A percentile compares a stretch with the other conserved stretches of the same genome.
Evolutionary conservation across 345 rosid species (phyloP).

Genomic region (Excoecaria cochinchinensis): DNA sequence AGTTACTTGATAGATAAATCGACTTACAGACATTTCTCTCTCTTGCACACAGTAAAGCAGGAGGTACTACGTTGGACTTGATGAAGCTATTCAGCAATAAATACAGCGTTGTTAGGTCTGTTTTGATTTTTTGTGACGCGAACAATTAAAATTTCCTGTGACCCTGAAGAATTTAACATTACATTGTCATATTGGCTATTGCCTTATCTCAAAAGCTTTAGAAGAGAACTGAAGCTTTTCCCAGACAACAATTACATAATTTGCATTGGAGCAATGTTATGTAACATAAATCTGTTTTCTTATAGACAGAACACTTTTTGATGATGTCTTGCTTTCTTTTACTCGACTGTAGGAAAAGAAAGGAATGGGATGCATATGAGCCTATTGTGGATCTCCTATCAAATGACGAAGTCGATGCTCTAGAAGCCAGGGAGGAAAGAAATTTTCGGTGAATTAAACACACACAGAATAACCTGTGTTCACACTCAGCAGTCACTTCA

Average conservation of each 20-base stretch:
- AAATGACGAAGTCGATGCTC: slow-evolving; percentile 76
- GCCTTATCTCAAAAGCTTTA: background rate
- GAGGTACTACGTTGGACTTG: slow-evolving; percentile 73
- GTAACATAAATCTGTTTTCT: background rate
- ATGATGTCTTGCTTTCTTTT: slow-evolving; percentile 11
- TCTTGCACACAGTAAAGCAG: slow-evolving; percentile 60
- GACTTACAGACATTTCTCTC: background rate
- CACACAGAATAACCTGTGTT: too few relatives aligned
- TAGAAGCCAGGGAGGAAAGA: slow-evolving; percentile 83
- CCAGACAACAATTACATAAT: background rate
- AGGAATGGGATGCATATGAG: slow-evolving; percentile 83
- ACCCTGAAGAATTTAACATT: slow-evolving; percentile 2
- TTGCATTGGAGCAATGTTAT: background rate
- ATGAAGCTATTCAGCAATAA: slow-evolving; percentile 83
- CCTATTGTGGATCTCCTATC: slow-evolving; percentile 78
- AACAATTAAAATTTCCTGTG: background rate
- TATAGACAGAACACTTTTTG: background rate
- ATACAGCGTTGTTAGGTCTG: slow-evolving; percentile 75
- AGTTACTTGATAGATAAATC: background rate
- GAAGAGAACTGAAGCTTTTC: background rate
- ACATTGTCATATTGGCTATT: background rate
- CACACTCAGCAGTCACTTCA: too few relatives aligned
- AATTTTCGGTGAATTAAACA: slow-evolving; percentile 36
- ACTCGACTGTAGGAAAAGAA: slow-evolving; percentile 64
- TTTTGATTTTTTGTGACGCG: background rate